Percentiles rank a stretch among this genome's conserved stretches.
Evolutionary conservation across 164 flowering plant genomes (phyloP).

Genomic region (Magnolia kwangsiensis): DNA sequence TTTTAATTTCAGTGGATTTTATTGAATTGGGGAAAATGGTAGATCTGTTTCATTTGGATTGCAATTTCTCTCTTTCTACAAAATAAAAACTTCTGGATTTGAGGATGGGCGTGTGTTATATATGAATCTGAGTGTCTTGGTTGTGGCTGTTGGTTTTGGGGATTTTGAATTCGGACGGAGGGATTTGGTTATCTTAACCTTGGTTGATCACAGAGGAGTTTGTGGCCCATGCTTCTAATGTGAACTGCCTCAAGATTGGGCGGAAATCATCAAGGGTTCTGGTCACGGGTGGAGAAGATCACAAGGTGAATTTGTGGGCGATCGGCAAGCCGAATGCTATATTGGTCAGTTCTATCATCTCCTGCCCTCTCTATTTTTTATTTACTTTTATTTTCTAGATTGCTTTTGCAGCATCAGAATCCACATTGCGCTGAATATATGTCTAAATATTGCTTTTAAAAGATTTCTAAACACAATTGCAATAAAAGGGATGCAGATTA

Average conservation of each 20-base stretch:
- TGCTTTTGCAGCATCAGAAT: too few relatives aligned
- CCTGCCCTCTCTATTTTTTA: not conserved
- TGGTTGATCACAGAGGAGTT: constrained; percentile 66
- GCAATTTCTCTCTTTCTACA: too few relatives aligned
- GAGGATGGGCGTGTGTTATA: too few relatives aligned
- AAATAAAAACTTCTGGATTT: not conserved
- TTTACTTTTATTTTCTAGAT: too few relatives aligned
- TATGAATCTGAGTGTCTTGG: not conserved
- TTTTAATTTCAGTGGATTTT: not conserved
- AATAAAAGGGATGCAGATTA: not conserved
- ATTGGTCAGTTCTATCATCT: constrained; percentile 36
- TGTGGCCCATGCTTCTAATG: constrained; percentile 85
- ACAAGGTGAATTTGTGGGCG: constrained; percentile 96
- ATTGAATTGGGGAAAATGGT: not conserved
- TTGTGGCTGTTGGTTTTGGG: not conserved
- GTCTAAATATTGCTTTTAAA: too few relatives aligned
- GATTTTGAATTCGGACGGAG: not conserved
- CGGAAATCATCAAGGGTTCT: constrained; percentile 91
- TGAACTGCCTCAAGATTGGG: constrained; percentile 94
- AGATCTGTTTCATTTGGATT: not conserved
- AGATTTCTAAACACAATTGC: not conserved
- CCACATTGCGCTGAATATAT: not conserved
- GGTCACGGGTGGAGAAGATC: constrained; percentile 98
- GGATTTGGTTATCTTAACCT: constrained; percentile 27
- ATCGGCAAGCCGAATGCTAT: constrained; percentile 95